Conservation (phyloP, 345 rosid genomes). For the Tarenaya hassleriana region DNA sequence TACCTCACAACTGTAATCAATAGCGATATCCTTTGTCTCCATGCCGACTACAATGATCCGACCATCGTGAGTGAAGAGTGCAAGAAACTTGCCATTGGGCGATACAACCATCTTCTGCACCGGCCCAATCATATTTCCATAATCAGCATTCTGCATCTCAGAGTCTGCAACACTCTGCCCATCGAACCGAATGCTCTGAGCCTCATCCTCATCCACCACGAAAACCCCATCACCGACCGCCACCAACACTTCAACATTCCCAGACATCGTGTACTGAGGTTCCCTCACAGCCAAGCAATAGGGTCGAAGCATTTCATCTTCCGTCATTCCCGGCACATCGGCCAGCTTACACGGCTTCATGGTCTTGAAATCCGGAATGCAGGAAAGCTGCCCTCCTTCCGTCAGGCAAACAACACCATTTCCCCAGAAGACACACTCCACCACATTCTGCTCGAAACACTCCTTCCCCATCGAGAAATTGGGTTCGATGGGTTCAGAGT, state of each 20-base stretch:
- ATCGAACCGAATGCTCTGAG: constrained; percentile 33
- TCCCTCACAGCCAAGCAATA: constrained; percentile 74
- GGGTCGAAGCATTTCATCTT: constrained; percentile 46
- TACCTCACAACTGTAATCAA: constrained; percentile 76
- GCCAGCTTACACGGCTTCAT: constrained; percentile 53
- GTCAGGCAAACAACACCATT: constrained; percentile 88
- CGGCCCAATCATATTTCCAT: constrained; percentile 45
- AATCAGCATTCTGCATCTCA: constrained; percentile 52
- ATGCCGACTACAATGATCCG: constrained; percentile 62
- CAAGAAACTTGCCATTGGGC: constrained; percentile 66
- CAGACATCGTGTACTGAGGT: constrained; percentile 85
- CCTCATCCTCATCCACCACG: constrained; percentile 79
- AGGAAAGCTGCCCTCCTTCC: constrained; percentile 55
- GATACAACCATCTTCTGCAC: constrained; percentile 82
- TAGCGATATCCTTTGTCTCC: constrained; percentile 41
- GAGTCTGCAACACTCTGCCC: constrained; percentile 18
- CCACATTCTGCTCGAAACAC: constrained; percentile 86
- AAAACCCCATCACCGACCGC: constrained; percentile 52
- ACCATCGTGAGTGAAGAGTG: constrained; percentile 83
- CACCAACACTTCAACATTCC: constrained; percentile 71
- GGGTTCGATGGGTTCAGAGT: constrained; percentile 71
- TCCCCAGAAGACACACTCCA: constrained; percentile 86
- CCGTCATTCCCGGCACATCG: constrained; percentile 40
- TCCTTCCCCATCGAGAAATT: constrained; percentile 67
- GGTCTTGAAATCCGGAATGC: constrained; percentile 66